These are phyloP conservation scores for Cystoderma amianthinum DNA, from an alignment of 768 basidiomycete species.

Conservation along the genomic window DNA sequence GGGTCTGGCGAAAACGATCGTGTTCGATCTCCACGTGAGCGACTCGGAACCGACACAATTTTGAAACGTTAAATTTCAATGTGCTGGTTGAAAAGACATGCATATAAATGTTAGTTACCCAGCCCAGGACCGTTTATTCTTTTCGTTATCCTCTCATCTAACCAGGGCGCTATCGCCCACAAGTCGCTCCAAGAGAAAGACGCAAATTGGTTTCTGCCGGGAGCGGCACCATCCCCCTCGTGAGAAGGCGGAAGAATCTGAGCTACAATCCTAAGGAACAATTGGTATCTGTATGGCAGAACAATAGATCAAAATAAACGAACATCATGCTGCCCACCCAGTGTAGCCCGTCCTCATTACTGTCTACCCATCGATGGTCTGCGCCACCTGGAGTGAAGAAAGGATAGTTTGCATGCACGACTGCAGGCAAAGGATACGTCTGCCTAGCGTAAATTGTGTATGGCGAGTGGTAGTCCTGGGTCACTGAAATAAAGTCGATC, in stretches of 20 bases:
- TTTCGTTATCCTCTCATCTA: slow-evolving; percentile 57
- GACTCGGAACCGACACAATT: too few relatives aligned
- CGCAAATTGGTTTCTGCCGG: slow-evolving; percentile 52
- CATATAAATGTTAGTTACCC: slow-evolving; percentile 29
- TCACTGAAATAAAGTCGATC: slow-evolving; percentile 11
- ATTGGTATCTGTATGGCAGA: slow-evolving; percentile 2
- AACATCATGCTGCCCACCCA: slow-evolving; percentile 76
- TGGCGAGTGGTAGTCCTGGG: slow-evolving; percentile 20
- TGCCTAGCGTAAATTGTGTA: slow-evolving; percentile 34
- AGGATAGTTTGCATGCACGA: slow-evolving; percentile 57
- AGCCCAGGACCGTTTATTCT: slow-evolving; percentile 69
- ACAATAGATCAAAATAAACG: slow-evolving; percentile 13
- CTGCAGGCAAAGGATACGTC: slow-evolving; percentile 49
- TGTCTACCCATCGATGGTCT: slow-evolving; percentile 57
- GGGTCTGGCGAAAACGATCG: too few relatives aligned
- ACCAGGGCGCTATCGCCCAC: slow-evolving; percentile 72
- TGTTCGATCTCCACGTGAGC: neutral
- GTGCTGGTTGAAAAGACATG: too few relatives aligned
- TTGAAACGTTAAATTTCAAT: too few relatives aligned
- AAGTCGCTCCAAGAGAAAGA: slow-evolving; percentile 70
- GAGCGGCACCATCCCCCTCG: slow-evolving; percentile 29
- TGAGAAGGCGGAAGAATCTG: slow-evolving; percentile 46
- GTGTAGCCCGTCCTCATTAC: slow-evolving; percentile 52
- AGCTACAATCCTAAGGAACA: slow-evolving; percentile 48
- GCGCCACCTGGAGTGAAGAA: slow-evolving; percentile 65